phyloP scores from a whole-genome alignment of 73 alveolate species.

The Symbiodinium pilosum region DNA sequence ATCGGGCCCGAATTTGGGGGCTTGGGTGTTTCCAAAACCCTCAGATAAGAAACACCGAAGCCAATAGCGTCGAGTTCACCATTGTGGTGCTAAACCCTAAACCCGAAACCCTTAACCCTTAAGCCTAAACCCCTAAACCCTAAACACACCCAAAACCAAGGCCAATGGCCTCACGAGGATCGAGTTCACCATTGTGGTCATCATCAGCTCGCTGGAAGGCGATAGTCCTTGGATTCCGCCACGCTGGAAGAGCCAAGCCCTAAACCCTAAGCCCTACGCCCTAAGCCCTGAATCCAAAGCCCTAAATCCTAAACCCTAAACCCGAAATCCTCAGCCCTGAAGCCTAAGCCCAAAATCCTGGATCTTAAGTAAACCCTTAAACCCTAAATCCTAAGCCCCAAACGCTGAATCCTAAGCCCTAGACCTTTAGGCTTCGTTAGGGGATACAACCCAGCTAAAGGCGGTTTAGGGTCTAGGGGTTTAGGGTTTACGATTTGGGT shows the following conservation, averaged over 20 bases:
- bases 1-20: too few species aligned
- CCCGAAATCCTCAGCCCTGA: not conserved
- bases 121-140: not conserved
- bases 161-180: constrained; percentile 30
- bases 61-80: too few species aligned
- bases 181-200: constrained; percentile 54
- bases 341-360: not conserved
- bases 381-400: not conserved
- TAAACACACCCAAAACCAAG: not conserved
- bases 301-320: not conserved
- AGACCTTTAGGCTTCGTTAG: not conserved
- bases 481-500: too few species aligned
- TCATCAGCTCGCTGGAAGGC: constrained; percentile 75
- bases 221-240: not conserved
- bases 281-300: not conserved
- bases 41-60: too few species aligned
- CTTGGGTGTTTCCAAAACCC: too few species aligned
- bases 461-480: too few species aligned
- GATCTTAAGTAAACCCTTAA: not conserved
- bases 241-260: not conserved
- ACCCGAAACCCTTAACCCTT: not conserved
- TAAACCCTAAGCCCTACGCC: not conserved
- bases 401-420: not conserved
- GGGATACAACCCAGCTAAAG: too few species aligned
- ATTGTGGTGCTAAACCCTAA: too few species aligned